These are phyloP conservation scores for Breynia disticha DNA, from an alignment of 441 rosid genomes.

Conservation along the genomic window DNA sequence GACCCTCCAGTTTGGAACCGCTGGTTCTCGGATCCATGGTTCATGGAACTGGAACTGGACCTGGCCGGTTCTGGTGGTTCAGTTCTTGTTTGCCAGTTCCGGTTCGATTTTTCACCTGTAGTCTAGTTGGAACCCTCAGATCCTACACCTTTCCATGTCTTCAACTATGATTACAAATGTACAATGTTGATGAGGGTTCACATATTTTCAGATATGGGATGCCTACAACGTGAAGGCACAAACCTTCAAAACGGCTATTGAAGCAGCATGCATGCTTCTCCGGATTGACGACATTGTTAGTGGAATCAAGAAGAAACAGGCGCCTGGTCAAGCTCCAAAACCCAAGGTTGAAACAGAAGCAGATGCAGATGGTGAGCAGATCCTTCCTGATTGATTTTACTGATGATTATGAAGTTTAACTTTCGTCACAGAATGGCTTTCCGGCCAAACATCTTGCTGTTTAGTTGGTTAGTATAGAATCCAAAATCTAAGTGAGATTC, in stretches of 20 bases:
- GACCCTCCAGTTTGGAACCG: too few relatives aligned
- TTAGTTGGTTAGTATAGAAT: neutral
- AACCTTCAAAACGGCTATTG: slow-evolving; percentile 89
- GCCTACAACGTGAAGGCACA: slow-evolving; percentile 89
- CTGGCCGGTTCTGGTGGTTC: too few relatives aligned
- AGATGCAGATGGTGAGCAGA: slow-evolving; percentile 84
- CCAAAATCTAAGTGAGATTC: too few relatives aligned
- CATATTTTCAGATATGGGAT: slow-evolving; percentile 66
- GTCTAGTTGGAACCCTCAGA: too few relatives aligned
- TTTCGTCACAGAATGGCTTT: neutral
- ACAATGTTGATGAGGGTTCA: neutral
- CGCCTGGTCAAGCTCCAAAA: slow-evolving; percentile 54
- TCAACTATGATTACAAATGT: neutral
- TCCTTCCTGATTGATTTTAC: slow-evolving; percentile 49
- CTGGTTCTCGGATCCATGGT: too few relatives aligned
- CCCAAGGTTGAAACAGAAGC: slow-evolving; percentile 79
- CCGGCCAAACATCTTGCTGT: neutral
- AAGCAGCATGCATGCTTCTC: slow-evolving; percentile 85
- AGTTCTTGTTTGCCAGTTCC: too few relatives aligned
- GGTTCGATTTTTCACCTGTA: too few relatives aligned
- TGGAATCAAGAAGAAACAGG: slow-evolving; percentile 87
- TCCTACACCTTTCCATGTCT: too few relatives aligned
- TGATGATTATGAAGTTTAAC: neutral
- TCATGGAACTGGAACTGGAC: too few relatives aligned
- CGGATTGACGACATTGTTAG: slow-evolving; percentile 92